Conservation (phyloP, 495 filamentous ascomycete species). For the Barbatosphaeria neglecta region DNA sequence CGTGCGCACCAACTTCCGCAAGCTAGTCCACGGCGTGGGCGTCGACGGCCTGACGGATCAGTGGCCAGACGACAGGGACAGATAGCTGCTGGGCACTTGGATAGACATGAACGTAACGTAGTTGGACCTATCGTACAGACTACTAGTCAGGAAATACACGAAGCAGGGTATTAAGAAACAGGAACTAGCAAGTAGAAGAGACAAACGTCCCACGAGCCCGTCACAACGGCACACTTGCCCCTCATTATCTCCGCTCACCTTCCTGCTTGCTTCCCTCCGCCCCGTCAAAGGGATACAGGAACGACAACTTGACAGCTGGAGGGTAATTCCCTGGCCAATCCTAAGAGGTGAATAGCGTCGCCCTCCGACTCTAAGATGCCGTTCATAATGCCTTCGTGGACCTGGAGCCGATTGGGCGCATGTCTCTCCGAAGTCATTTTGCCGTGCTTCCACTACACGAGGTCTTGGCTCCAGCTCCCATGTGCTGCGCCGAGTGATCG, state of each 20-base stretch:
- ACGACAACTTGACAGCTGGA: not conserved
- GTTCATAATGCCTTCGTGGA: slow-evolving; percentile 1
- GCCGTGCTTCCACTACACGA: slow-evolving; percentile 6
- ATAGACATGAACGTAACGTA: no score
- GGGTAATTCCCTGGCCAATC: no score
- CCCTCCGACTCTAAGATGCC: slow-evolving; percentile 1
- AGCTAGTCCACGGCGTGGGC: slow-evolving; percentile 16
- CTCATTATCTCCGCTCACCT: no score
- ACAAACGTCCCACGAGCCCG: no score
- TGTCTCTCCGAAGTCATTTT: slow-evolving; percentile 3
- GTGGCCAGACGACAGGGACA: slow-evolving; percentile 22
- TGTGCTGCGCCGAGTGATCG: slow-evolving; percentile 10
- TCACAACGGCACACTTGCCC: no score
- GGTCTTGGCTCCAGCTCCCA: slow-evolving; percentile 8
- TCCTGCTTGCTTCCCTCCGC: not conserved
- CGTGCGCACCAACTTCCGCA: slow-evolving; percentile 29
- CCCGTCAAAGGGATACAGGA: not conserved
- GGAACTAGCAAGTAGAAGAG: no score
- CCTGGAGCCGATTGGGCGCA: not conserved
- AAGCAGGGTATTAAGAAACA: no score
- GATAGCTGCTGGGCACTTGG: slow-evolving; percentile 4
- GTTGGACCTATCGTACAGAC: no score
- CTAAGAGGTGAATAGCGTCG: not conserved
- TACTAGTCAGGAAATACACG: no score
- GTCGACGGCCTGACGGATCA: slow-evolving; percentile 22